These are phyloP conservation scores for Euryodendron excelsum DNA, from an alignment of 148 eudicot species.

Conservation along the genomic window DNA sequence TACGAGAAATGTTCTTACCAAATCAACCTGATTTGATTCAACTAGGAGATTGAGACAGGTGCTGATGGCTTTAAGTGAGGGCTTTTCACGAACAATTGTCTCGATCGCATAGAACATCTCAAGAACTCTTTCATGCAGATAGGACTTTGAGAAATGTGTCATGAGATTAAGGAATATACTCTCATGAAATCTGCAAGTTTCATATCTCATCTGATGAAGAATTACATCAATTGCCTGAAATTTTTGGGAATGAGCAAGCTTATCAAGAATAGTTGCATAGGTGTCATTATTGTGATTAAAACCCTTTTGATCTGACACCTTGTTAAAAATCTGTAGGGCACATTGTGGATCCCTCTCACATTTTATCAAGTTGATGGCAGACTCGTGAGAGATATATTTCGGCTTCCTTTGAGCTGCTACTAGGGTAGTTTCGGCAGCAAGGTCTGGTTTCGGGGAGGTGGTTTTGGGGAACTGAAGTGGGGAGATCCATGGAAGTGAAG, in stretches of 20 bases:
- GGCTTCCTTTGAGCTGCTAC: constrained; percentile 30
- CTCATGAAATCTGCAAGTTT: constrained; percentile 82
- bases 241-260: constrained; percentile 64
- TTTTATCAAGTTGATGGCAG: constrained; percentile 57
- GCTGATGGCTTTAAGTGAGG: constrained; percentile 78
- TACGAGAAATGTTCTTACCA: constrained; percentile 59
- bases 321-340: constrained; percentile 78
- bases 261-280: constrained; percentile 66
- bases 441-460: constrained; percentile 25
- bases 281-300: constrained; percentile 80
- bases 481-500: constrained; percentile 51
- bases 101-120: constrained; percentile 70
- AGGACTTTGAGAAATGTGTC: constrained; percentile 73
- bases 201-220: constrained; percentile 75
- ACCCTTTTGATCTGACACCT: constrained; percentile 70
- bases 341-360: constrained; percentile 67
- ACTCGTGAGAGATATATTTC: constrained; percentile 63
- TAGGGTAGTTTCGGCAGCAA: constrained; percentile 28
- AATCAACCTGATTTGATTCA: constrained; percentile 65
- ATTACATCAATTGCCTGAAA: constrained; percentile 66
- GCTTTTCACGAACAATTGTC: constrained; percentile 66
- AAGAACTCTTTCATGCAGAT: constrained; percentile 63
- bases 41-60: constrained; percentile 88
- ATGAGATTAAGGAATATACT: constrained; percentile 76
- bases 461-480: constrained; percentile 43